Evolutionary conservation across 306 rosid genomes (phyloP), one percentile per base, ranked within the genome.

Genomic region (Canavalia ensiformis): DNA sequence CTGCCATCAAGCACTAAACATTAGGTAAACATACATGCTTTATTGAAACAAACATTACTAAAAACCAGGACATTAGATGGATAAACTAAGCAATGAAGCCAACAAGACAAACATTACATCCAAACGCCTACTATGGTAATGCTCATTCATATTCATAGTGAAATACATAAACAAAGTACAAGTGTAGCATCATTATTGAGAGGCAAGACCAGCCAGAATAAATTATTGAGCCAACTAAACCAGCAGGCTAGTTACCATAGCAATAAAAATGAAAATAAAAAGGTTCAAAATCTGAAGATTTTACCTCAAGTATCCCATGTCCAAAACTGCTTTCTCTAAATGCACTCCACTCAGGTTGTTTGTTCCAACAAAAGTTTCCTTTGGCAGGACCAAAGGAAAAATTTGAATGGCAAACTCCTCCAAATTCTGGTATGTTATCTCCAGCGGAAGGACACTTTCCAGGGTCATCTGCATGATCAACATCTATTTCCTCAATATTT

Each of bases 261-360:
- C 18, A 72, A 31, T 66, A 62, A 37, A 45, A 47, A 55, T 0
- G 8, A 77, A 69, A 51, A 64, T 4, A 12, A 10, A 42, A 45
- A 81, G 50, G 74, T 51, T 50, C 55, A 68, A 1, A 47, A n/a
- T 66, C 5, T 31, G n/a, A 73, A 73, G 68, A 74, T 41, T 63
- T 59, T 86, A 92, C 98, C 98, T 94, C 97, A 59, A 94, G 91
- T 51, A 88, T 91, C 25, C 98, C 98, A 86, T 94, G 98, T 66
- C 98, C 98, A 84, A 94, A 92, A 92, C 97, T 94, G 88, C 97
- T 92, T 88, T 94, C 98, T 89, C 98, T 84, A 82, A 90, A 92
- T 11, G 97, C 98, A 83, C 97, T 94, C 97, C 97, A 92, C 11
- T 90, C 97, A 3, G 97, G 97, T 77, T 94, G 98, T 71, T 77